Evolutionary conservation across 345 rosid genomes (phyloP).

Genomic region (Aethionema arabicum): DNA sequence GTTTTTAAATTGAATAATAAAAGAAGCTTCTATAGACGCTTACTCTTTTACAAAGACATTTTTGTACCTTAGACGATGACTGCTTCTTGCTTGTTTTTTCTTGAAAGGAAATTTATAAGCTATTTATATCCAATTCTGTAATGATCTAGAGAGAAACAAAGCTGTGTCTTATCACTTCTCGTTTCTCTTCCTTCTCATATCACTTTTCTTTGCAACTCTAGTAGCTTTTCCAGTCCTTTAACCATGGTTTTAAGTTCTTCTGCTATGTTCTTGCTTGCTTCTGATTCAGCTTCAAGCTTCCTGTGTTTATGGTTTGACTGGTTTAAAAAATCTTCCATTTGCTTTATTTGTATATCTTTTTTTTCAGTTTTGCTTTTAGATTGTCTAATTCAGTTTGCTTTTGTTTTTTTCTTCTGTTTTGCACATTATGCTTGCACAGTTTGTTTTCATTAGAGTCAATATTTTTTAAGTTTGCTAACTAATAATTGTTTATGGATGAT

Average conservation of each 20-base stretch:
- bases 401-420: too few species aligned
- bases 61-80: conserved; percentile 30
- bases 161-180: conserved; percentile 89
- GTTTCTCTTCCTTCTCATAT: conserved; percentile 57
- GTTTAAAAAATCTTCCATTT: conserved; percentile 48
- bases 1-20: too few species aligned
- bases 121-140: conserved; percentile 68
- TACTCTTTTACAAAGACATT: too few species aligned
- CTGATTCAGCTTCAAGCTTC: conserved; percentile 41
- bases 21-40: too few species aligned
- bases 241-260: conserved; percentile 43
- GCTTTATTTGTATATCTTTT: conserved; percentile 42
- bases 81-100: conserved; percentile 35
- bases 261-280: conserved; percentile 33
- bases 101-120: conserved; percentile 48
- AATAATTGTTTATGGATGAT: too few species aligned
- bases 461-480: too few species aligned
- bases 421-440: too few species aligned
- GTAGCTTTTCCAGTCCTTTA: conserved; percentile 53
- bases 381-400: conserved; percentile 38
- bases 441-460: too few species aligned
- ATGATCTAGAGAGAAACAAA: conserved; percentile 78
- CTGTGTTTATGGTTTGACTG: conserved; percentile 35
- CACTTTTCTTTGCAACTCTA: conserved; percentile 45
- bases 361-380: conserved; percentile 47